Evolutionary conservation across 1,284 basidiomycete species (phyloP), one percentile per base, ranked within the genome.

Genomic region (Pisolithus thermaeus): DNA sequence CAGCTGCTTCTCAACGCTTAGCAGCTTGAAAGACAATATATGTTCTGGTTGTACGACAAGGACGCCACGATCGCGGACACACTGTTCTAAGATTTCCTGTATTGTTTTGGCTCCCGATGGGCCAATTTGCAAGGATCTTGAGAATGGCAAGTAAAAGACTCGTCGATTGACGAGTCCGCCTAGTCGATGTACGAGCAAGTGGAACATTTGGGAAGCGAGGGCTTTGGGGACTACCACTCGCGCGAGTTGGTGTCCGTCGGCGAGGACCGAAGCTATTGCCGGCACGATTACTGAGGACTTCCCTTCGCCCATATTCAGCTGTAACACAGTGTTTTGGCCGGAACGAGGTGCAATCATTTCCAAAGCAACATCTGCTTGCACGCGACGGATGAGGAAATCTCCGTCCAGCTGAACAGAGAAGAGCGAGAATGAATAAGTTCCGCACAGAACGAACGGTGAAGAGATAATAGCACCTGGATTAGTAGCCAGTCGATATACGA

Each of bases 251-350:
- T 62, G 32, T 0, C 73, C 69, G 55, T 79, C 62, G 0, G 80
- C 73, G 3, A 80, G 61, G 20, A 66, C 53, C 1, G 68, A 61
- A 0, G 70, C 64, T 20, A 69, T 63, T n/a, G 79, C 62, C 1
- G 79, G 78, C 0, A 75, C 67, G 22, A 81, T 80, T 5, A 80
- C 78, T 0, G 76, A 75, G 1, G 78, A 74, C 54, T 81, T 81
- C 3, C 80, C 80, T 55, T 81, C 79, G 1, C 79, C 79, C 80
- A 81, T 81, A 42, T 81, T 79, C 20, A 82, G 70, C 51, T 81
- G 79, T 27, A 77, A 64, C 4, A 69, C 58, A 0, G 70, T 70
- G 46, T 73, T 81, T 4, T 47, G n/a, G 3, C 53, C 44, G 0
- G 64, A 66, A 1, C 28, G 20, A 2, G 80, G 79, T 0, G 56